Conservation (phyloP, 345 rosid genomes). For the Syzygium grande region DNA sequence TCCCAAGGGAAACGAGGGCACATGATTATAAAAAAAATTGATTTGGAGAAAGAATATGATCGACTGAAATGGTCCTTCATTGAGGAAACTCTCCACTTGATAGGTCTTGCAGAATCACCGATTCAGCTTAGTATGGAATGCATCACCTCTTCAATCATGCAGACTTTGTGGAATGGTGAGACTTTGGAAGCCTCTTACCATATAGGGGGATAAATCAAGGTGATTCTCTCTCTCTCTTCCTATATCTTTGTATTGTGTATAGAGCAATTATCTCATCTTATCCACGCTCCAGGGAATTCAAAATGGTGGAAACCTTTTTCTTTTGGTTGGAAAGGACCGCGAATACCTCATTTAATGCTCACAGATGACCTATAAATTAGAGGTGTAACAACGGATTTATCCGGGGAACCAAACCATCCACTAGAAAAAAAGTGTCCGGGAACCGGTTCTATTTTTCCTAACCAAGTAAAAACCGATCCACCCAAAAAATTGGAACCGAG, state of each 20-base stretch:
- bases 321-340: neutral
- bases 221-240: neutral
- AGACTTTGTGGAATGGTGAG: neutral
- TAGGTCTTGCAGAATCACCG: neutral
- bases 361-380: neutral
- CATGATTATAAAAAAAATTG: neutral
- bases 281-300: neutral
- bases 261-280: accelerated
- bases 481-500: no score
- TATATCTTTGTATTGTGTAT: neutral
- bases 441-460: no score
- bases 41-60: neutral
- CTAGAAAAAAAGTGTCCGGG: no score
- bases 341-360: neutral
- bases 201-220: neutral
- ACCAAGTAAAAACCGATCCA: no score
- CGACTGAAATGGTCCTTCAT: neutral
- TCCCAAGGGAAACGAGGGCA: neutral
- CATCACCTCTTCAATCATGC: neutral
- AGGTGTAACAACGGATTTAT: no score
- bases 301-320: neutral
- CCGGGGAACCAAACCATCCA: no score
- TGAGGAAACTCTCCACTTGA: neutral
- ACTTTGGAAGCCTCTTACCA: neutral
- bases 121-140: neutral